These are phyloP conservation scores for Rutstroemia sp. DNA, from an alignment of 2,329 filamentous ascomycete species.

Conservation along the genomic window DNA sequence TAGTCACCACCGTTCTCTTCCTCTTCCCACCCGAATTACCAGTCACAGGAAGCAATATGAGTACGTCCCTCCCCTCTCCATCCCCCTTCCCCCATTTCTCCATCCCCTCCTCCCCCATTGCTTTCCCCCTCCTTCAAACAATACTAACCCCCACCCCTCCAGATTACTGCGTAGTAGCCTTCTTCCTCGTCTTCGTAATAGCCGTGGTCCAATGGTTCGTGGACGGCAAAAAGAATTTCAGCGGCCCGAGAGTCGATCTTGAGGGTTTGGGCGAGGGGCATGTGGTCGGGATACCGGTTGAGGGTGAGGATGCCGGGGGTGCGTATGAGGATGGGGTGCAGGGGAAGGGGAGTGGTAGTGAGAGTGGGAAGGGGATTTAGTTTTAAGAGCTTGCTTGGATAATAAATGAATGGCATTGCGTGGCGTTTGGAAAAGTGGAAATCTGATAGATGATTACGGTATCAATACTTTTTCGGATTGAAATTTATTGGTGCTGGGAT, in stretches of 20 bases:
- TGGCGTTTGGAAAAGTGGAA: too few species aligned
- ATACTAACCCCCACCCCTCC: too few species aligned
- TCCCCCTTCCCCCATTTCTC: neutral
- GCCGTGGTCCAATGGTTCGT: constrained; percentile 48
- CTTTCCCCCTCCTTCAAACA: too few species aligned
- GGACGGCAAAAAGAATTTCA: constrained; percentile 54
- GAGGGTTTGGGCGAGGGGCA: constrained; percentile 25
- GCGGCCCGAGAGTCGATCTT: constrained; percentile 35
- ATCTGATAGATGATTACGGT: too few species aligned
- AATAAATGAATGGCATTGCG: too few species aligned
- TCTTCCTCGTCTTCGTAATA: constrained; percentile 36
- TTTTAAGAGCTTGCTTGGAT: too few species aligned
- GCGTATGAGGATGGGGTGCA: too few species aligned
- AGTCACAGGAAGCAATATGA: constrained; percentile 54
- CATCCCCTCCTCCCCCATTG: too few species aligned
- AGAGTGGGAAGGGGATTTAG: too few species aligned
- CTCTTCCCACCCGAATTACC: constrained; percentile 53
- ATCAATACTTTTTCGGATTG: too few species aligned
- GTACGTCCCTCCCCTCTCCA: constrained; percentile 29
- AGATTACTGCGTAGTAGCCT: constrained; percentile 30
- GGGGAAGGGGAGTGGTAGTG: too few species aligned
- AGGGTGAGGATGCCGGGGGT: neutral
- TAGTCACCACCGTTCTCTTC: constrained; percentile 55
- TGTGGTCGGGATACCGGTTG: constrained; percentile 14
- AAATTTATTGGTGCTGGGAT: too few species aligned